Base-by-base conservation (phyloP, 306 rosid species). In the Cucumis sativus region DNA sequence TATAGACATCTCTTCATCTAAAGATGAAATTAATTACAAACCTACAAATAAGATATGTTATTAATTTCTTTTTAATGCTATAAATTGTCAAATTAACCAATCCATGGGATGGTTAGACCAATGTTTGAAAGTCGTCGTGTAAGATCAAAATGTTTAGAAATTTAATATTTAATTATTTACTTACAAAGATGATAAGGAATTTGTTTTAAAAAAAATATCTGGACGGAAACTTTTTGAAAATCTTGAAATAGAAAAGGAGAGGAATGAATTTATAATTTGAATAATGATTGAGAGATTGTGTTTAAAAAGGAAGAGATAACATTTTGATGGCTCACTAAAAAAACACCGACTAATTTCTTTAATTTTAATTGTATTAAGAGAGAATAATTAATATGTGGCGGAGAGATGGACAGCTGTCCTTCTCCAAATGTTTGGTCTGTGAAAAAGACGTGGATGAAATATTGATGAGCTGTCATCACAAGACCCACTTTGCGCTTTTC, bases 401-500 rank as follows among this genome's bases (percentile, higher is more conserved):
- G 5, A 47, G 76, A 49, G 59, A 47, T 49, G 23, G 76, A 71
- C 76, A 71, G 76, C 15, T 71, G 76, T 45, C 76, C 15, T 0
- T 23, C 76, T 69, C 74, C 37, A 2, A 64, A 8, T 47, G 39
- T 23, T 71, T 71, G 76, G 76, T 71, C 59, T 25, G 59, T 49
- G 59, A 71, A 47, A 71, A 71, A 47, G 76, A 71, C 76, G 58
- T 70, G 58, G 75, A 43, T 4, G 6, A 18, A 10, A n/a, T 10
- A 6, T 2, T 49, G 74, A 47, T 23, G 75, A 70, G 75, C 58
- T 70, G 75, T 47, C 75, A 43, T 70, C 75, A 25, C 58, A 70
- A 69, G 59, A 45, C 75, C 58, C 58, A 70, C 75, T 70, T 70
- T 70, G 20, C 75, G 13, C 75, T 70, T 70, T 70, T 70, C 40